Evolutionary conservation across 257 asterid genomes (phyloP).

Genomic region (Osmanthus fragrans): DNA sequence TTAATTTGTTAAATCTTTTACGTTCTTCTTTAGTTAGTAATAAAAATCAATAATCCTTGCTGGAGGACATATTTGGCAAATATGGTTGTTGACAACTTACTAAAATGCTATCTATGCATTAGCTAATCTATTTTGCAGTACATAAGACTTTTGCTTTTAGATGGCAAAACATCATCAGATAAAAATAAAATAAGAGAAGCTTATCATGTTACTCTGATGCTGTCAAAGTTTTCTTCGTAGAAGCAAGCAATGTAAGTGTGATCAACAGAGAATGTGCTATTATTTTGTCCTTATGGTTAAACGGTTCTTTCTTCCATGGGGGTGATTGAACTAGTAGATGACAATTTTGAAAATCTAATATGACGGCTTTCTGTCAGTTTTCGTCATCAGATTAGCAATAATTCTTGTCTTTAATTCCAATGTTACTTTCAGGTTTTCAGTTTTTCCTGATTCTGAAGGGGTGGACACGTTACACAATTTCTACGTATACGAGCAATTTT

Average conservation of each 20-base stretch:
- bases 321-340: neutral
- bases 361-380: neutral
- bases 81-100: neutral
- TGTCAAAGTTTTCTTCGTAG: neutral
- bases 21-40: neutral
- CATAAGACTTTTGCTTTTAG: neutral
- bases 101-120: neutral
- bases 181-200: neutral
- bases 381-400: neutral
- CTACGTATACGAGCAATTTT: neutral
- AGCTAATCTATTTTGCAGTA: slow-evolving; percentile 2
- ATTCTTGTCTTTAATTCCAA: neutral
- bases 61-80: neutral
- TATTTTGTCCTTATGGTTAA: no score
- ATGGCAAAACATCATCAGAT: neutral
- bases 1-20: neutral
- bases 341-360: slow-evolving; percentile 1
- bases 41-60: neutral
- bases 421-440: neutral
- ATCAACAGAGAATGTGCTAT: neutral
- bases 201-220: neutral
- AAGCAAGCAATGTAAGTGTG: neutral
- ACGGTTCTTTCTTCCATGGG: neutral
- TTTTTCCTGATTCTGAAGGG: neutral
- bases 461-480: neutral